A percentile compares a stretch with the other conserved stretches of the same genome.
Evolutionary conservation across 345 rosid genomes (phyloP).

Genomic region (Clarkia xantiana): DNA sequence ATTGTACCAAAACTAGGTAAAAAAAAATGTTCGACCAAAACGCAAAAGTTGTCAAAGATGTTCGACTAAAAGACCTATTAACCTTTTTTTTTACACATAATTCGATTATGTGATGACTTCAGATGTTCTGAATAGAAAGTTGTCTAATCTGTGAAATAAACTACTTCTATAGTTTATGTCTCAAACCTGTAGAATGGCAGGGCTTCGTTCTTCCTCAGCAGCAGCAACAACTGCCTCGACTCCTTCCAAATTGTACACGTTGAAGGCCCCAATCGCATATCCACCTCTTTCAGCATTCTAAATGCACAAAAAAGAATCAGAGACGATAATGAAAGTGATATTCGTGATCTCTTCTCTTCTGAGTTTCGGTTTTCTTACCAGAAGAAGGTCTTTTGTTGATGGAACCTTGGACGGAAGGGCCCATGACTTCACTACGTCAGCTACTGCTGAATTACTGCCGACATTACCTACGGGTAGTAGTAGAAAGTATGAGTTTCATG

Average conservation of each 20-base stretch:
- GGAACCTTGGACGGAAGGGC: conserved; percentile 44
- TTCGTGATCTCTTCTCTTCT: not conserved
- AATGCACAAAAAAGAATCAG: not conserved
- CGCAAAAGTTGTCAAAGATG: too few relatives aligned
- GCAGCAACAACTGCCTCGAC: conserved; percentile 90
- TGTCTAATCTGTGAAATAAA: not conserved
- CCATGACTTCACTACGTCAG: conserved; percentile 85
- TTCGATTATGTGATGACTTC: too few relatives aligned
- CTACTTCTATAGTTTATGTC: not conserved
- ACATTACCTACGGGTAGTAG: conserved; percentile 54
- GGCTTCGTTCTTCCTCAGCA: conserved; percentile 86
- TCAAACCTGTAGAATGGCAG: conserved; percentile 87
- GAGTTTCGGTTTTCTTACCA: conserved; percentile 33
- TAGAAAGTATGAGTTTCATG: not conserved
- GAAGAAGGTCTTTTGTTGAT: conserved; percentile 59
- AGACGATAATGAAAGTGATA: not conserved
- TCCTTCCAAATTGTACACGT: conserved; percentile 93
- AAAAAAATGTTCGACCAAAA: too few relatives aligned
- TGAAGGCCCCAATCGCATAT: conserved; percentile 95
- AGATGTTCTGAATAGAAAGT: not conserved
- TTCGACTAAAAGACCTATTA: too few relatives aligned
- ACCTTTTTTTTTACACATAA: too few relatives aligned
- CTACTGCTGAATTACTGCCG: conserved; percentile 64
- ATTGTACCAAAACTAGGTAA: too few relatives aligned
- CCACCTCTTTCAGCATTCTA: conserved; percentile 81